Evolutionary conservation across 768 basidiomycete genomes (phyloP).

Genomic region (Hericium coralloides): DNA sequence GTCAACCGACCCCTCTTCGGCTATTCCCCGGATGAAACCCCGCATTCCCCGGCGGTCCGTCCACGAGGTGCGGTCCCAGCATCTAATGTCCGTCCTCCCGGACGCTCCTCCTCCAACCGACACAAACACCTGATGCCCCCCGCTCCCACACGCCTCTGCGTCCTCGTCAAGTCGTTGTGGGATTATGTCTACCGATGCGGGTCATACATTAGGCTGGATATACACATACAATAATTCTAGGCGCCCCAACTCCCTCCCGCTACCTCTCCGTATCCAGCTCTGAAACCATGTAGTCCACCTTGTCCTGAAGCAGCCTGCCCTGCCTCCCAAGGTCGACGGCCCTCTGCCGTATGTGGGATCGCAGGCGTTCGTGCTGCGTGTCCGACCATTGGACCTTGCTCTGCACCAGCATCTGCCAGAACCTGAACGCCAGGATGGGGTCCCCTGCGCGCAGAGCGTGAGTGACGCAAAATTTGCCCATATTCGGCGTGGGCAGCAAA

Average conservation of each 20-base stretch:
- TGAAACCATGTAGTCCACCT: slow-evolving; percentile 22
- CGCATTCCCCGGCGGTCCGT: background rate
- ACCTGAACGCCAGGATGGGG: slow-evolving; percentile 45
- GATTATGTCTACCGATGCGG: background rate
- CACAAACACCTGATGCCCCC: background rate
- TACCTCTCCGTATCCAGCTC: slow-evolving; percentile 20
- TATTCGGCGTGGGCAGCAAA: slow-evolving; percentile 32
- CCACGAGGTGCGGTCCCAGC: background rate
- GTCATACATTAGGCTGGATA: background rate
- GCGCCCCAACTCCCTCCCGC: background rate
- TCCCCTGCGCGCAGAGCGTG: slow-evolving; percentile 41
- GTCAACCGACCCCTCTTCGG: background rate
- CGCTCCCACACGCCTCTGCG: too few species aligned
- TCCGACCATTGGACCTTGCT: slow-evolving; percentile 40
- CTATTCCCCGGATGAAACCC: slow-evolving; percentile 3
- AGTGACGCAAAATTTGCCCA: slow-evolving; percentile 43
- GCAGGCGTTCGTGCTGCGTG: slow-evolving; percentile 32
- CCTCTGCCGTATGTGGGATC: slow-evolving; percentile 30
- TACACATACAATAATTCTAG: background rate
- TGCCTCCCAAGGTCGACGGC: slow-evolving; percentile 22
- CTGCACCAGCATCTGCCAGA: slow-evolving; percentile 46
- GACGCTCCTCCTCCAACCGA: background rate
- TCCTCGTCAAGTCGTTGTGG: too few species aligned
- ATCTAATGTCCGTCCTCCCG: background rate
- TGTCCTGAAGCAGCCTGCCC: slow-evolving; percentile 20